Base-by-base conservation (phyloP, 1,284 basidiomycete species). In the Marasmius tenuissimus region DNA sequence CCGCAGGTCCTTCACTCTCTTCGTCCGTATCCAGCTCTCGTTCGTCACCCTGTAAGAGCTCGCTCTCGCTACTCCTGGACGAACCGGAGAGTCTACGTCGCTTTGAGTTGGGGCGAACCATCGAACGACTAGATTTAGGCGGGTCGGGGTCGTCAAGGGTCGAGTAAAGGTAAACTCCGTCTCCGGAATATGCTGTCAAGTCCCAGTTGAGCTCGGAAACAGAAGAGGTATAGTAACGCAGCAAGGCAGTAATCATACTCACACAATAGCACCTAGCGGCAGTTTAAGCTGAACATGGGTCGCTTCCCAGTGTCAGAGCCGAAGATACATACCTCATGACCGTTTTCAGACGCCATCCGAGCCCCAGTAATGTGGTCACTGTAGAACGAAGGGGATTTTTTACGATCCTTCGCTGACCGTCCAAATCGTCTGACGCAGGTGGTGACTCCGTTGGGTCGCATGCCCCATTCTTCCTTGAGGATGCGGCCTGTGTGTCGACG, bases 401-500 rank as follows among this genome's bases (percentile, higher is more conserved):
- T 63, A 56, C 11, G 35, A 4, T 61, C 72, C 70, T 74, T 80
- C 50, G 71, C 52, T 35, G 52, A 73, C 50, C 92, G 78, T 11
- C 93, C 93, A 70, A 97, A 94, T 37, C 90, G 85, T 58, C 95
- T 84, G 7, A 97, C 93, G 70, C 95, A 97, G 45, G 90, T 89
- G 2, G 91, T 90, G 42, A 84, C 73, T 68, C 81, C 79, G 53
- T 80, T 76, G n/a, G 81, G 76, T 4, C 83, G 75, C 63, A 85
- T 76, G 3, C 93, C 93, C 92, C 93, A 95, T 67, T 93, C 87
- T 59, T 82, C 82, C 61, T 80, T 75, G 34, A 92, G 74, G 57
- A 85, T 81, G 7, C 88, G 83, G 8, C 88, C 86, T 16, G 85
- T 76, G 73, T 94, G 91, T 59, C 96, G 84, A 58, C 96, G 83